These are phyloP conservation scores for Baeospora myosura DNA, from an alignment of 1,284 basidiomycete genomes.

Conservation along the genomic window DNA sequence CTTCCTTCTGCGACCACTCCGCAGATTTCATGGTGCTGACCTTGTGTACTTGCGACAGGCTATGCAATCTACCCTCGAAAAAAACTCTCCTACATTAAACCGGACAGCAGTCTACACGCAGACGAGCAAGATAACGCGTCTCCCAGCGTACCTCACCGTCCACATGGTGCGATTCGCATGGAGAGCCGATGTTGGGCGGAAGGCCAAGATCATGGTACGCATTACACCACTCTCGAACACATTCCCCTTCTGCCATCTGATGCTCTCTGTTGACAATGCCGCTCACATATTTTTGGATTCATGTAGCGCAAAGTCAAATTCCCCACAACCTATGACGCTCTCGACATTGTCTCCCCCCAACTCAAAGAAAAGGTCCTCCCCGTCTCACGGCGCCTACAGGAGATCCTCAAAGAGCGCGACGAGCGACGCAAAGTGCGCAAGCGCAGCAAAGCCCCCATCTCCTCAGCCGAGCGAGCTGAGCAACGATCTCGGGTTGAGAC, in stretches of 20 bases:
- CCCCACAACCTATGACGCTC: slow-evolving; percentile 78
- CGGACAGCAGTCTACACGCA: slow-evolving; percentile 83
- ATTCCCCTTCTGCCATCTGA: background rate
- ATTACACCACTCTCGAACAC: slow-evolving; percentile 1
- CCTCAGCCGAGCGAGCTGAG: too few species aligned
- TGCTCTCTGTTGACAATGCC: background rate
- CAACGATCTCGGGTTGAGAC: too few species aligned
- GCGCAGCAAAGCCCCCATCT: slow-evolving; percentile 29
- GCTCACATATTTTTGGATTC: background rate
- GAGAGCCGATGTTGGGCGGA: slow-evolving; percentile 86
- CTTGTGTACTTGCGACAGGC: slow-evolving; percentile 44
- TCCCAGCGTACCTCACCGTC: slow-evolving; percentile 81
- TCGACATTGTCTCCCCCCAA: slow-evolving; percentile 79
- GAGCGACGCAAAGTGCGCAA: slow-evolving; percentile 83
- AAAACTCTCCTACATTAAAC: slow-evolving; percentile 73
- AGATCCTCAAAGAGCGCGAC: slow-evolving; percentile 75
- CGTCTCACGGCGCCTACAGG: slow-evolving; percentile 65
- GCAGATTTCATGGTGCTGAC: too few species aligned
- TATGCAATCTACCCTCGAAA: slow-evolving; percentile 81
- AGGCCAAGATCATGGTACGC: slow-evolving; percentile 84
- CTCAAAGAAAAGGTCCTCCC: slow-evolving; percentile 68
- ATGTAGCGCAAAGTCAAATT: slow-evolving; percentile 88
- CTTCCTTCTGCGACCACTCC: slow-evolving; percentile 16
- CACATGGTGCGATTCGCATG: slow-evolving; percentile 97
- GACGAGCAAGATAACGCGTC: slow-evolving; percentile 73